These are phyloP conservation scores for Misopates orontium DNA, from an alignment of 257 asterid genomes.

Conservation along the genomic window DNA sequence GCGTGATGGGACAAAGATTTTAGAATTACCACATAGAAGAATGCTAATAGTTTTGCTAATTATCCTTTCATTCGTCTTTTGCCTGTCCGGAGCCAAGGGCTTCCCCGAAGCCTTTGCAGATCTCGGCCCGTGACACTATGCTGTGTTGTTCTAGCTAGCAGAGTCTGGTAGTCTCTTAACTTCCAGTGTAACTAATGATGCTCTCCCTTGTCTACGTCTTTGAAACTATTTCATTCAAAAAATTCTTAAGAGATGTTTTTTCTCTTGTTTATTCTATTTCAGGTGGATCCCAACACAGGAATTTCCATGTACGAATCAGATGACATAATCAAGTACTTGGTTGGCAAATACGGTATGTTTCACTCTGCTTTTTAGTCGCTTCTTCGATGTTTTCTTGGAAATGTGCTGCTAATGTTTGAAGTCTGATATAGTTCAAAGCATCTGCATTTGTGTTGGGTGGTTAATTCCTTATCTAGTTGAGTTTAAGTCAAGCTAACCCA, in stretches of 20 bases:
- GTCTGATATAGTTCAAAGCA: too few relatives aligned
- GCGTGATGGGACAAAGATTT: too few relatives aligned
- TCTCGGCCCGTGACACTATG: too few relatives aligned
- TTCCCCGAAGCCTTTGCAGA: too few relatives aligned
- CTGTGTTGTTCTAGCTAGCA: constrained; percentile 4
- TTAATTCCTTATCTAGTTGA: too few relatives aligned
- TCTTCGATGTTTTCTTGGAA: not conserved
- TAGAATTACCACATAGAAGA: too few relatives aligned
- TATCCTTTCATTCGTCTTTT: too few relatives aligned
- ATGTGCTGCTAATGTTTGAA: not conserved
- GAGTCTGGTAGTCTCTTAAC: not conserved
- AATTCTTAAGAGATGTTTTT: constrained; percentile 3
- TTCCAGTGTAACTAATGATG: not conserved
- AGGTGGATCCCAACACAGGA: constrained; percentile 99
- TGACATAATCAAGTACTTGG: constrained; percentile 84
- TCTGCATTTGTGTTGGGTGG: too few relatives aligned
- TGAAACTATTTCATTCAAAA: not conserved
- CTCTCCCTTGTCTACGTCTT: not conserved
- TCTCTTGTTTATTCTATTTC: constrained; percentile 31
- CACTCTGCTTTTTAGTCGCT: constrained; percentile 11
- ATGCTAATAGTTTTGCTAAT: too few relatives aligned
- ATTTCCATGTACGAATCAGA: constrained; percentile 93
- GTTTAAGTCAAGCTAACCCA: too few relatives aligned
- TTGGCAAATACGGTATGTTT: constrained; percentile 70
- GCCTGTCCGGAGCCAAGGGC: too few relatives aligned